Percentiles rank a stretch among this genome's conserved stretches.
phyloP scores from a whole-genome alignment of 257 asterid species.

The Gynochthodes officinalis region DNA sequence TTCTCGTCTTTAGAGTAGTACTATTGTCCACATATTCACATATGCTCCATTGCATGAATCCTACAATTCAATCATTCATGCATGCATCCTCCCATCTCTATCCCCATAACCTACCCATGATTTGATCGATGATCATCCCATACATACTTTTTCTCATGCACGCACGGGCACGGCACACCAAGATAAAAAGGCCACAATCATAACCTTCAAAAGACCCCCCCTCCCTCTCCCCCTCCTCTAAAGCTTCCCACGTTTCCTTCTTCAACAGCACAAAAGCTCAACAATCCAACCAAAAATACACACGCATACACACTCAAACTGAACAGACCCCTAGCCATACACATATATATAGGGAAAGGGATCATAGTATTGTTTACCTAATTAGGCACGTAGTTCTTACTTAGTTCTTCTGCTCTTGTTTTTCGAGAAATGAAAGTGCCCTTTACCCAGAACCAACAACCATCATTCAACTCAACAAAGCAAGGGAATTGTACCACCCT shows the following conservation, averaged over 20 bases:
- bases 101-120: not conserved
- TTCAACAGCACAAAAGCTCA: conserved; percentile 9
- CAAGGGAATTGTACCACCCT: conserved; percentile 8
- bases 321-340: conserved; percentile 2
- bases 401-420: not conserved
- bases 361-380: conserved; percentile 1
- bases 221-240: not conserved
- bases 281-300: conserved; percentile 12
- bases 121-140: not conserved
- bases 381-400: conserved; percentile 15
- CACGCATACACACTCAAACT: conserved; percentile 14
- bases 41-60: conserved; percentile 13
- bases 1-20: too few species aligned
- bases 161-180: conserved; percentile 29
- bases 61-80: conserved; percentile 3
- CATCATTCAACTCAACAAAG: conserved; percentile 29
- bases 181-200: conserved; percentile 42
- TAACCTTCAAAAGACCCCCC: conserved; percentile 39
- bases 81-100: not conserved
- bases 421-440: conserved; percentile 79
- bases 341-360: not conserved
- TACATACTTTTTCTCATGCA: not conserved
- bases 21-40: conserved; percentile 30
- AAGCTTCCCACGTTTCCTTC: conserved; percentile 14
- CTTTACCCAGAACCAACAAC: conserved; percentile 47